These are phyloP conservation scores for Lagenidium giganteum DNA, from an alignment of 352 stramenopile species.

Conservation along the genomic window DNA sequence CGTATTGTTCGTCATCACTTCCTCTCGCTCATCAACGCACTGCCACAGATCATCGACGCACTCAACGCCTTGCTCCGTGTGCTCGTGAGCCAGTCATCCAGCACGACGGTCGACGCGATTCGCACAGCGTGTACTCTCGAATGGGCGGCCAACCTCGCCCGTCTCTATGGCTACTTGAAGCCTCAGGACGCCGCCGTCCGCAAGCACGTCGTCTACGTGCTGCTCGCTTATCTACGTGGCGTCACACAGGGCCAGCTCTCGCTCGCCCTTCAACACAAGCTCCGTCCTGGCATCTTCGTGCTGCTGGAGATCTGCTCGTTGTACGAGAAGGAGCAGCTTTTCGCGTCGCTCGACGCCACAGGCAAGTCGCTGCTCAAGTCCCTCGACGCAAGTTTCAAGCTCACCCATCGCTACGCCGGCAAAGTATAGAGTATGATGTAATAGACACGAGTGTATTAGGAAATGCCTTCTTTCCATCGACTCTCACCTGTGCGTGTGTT, in stretches of 20 bases:
- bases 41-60: constrained; percentile 62
- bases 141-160: constrained; percentile 82
- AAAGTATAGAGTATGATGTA: constrained; percentile 56
- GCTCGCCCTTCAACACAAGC: constrained; percentile 52
- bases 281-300: constrained; percentile 69
- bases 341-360: constrained; percentile 67
- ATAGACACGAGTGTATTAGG: neutral
- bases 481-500: constrained; percentile 73
- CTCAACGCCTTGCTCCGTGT: constrained; percentile 66
- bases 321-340: constrained; percentile 85
- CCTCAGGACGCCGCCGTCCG: constrained; percentile 68
- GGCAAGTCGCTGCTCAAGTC: constrained; percentile 85
- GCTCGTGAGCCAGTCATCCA: constrained; percentile 25
- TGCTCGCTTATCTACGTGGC: constrained; percentile 60
- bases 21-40: constrained; percentile 52
- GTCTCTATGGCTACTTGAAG: constrained; percentile 85
- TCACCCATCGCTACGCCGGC: constrained; percentile 79
- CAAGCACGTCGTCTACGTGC: constrained; percentile 83
- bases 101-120: neutral
- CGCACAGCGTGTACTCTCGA: constrained; percentile 19
- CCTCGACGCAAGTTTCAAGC: constrained; percentile 82
- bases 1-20: constrained; percentile 78
- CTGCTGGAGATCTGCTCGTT: constrained; percentile 80
- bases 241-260: constrained; percentile 58
- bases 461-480: constrained; percentile 31